Percentiles rank a stretch among this genome's conserved stretches.
These are phyloP conservation scores for Poa annua DNA, from an alignment of 176 grass and related monocot genomes.

Conservation along the genomic window DNA sequence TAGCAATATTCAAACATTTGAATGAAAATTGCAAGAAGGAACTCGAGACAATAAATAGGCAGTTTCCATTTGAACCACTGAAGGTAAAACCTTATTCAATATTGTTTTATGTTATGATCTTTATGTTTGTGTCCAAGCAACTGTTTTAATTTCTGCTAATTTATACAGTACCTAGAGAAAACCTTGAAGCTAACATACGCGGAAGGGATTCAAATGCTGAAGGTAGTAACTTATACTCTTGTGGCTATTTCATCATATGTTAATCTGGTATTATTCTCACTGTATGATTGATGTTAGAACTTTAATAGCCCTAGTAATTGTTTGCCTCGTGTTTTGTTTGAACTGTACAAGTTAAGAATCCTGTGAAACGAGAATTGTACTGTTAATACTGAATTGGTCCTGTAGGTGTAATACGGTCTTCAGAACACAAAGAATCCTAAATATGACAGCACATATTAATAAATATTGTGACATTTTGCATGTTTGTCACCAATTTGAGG, in stretches of 20 bases:
- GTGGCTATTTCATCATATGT: neutral
- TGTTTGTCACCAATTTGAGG: neutral
- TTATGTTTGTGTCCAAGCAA: neutral
- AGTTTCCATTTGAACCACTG: conserved; percentile 81
- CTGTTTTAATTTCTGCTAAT: conserved; percentile 39
- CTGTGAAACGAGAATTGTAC: neutral
- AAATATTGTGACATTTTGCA: neutral
- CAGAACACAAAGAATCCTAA: neutral
- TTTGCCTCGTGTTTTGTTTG: neutral
- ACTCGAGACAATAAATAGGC: conserved; percentile 82
- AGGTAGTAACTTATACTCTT: conserved; percentile 53
- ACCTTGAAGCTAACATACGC: conserved; percentile 82
- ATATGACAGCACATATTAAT: neutral
- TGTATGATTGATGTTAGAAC: neutral
- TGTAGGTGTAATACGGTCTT: neutral
- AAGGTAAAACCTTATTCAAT: conserved; percentile 9
- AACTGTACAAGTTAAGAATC: neutral
- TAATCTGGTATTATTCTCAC: neutral
- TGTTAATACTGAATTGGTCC: neutral
- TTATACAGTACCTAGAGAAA: conserved; percentile 79
- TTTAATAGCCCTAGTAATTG: neutral
- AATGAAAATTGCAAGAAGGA: conserved; percentile 75
- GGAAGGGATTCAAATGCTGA: conserved; percentile 89
- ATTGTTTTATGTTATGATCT: conserved; percentile 22
- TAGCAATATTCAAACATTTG: conserved; percentile 92